Base-by-base conservation (phyloP, 495 filamentous ascomycete genomes). In the Talaromyces ruber region DNA sequence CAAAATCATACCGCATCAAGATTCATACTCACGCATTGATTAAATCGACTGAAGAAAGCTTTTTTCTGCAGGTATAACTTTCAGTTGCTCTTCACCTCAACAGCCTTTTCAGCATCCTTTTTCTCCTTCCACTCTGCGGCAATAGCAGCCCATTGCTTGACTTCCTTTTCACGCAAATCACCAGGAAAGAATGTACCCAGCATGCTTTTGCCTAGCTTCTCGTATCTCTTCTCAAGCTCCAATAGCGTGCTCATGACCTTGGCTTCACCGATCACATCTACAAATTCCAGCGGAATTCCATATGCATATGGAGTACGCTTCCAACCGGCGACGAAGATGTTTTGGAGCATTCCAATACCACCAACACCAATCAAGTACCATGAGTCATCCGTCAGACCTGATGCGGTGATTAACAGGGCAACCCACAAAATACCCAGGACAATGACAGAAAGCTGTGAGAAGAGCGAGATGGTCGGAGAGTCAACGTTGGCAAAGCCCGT, bases 301-400 rank as follows among this genome's bases (percentile, higher is more conserved):
- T 70, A 70, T 29, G 63, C 63, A 0, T 55, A 64, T 6, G 72
- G 73, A 0, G 60, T 62, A 8, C 75, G 66, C 34, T 62, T 67
- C 64, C 66, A 28, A 29, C 71, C 75, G 0, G 77, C 78, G 1
- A 76, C 68, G 43, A 74, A 65, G 4, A 72, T 61, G 55, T 79
- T 82, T 52, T 82, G 80, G 12, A 80, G 59, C 65, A 79, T 82
- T 7, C 80, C 77, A 14, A 81, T 58, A 1, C 63, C 74, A 0
- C 78, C 77, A 7, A 81, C 68, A 4, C 66, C 74, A 24, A 82
- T 62, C 2, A 82, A 64, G 62, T 67, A 80, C 79, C 78, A 82
- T 0, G 73, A 70, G 39, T 79, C 62, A 6, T 63, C 18, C 34
- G 64, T 64, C 3, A 80, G 11, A 2, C 71, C 78, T 3, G 71